A percentile compares a stretch with the other conserved stretches of the same genome.
phyloP scores from a whole-genome alignment of 169 alveolate genomes.

The Plasmodium relictum region DNA sequence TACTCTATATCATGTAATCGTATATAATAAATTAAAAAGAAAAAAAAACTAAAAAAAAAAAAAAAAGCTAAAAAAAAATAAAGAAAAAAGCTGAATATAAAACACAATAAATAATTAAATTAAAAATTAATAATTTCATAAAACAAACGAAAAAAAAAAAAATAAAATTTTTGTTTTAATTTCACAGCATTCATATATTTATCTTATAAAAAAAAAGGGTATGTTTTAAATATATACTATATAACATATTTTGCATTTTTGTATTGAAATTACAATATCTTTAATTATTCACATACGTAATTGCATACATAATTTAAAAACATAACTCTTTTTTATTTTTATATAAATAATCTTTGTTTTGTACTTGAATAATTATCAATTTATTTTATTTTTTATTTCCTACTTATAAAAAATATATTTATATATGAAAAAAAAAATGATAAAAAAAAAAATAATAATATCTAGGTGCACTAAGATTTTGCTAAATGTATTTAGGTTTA shows the following conservation, averaged over 20 bases:
- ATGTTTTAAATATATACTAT: slow-evolving; percentile 13
- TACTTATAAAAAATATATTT: slow-evolving; percentile 19
- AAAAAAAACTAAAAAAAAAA: background rate
- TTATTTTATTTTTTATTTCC: slow-evolving; percentile 16
- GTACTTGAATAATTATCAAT: slow-evolving; percentile 13
- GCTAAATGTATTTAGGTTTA: slow-evolving; percentile 68
- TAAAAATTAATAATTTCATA: too few species aligned
- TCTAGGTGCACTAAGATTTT: slow-evolving; percentile 61
- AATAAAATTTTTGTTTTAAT: too few species aligned
- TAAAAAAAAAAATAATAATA: slow-evolving; percentile 19
- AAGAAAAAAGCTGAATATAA: background rate
- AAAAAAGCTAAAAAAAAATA: background rate
- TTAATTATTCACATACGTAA: slow-evolving; percentile 14
- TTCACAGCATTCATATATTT: background rate
- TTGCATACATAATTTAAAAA: slow-evolving; percentile 2
- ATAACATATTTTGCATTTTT: slow-evolving; percentile 23
- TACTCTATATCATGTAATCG: background rate
- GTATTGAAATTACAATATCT: slow-evolving; percentile 18
- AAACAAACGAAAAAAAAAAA: too few species aligned
- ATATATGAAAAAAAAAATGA: slow-evolving; percentile 3
- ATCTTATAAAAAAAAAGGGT: slow-evolving; percentile 4
- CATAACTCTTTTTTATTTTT: background rate
- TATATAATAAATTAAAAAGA: background rate
- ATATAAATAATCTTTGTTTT: slow-evolving; percentile 6
- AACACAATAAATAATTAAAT: too few species aligned